Evolutionary conservation across 768 basidiomycete species (phyloP).

Genomic region (Tricholoma hemisulphureum): DNA sequence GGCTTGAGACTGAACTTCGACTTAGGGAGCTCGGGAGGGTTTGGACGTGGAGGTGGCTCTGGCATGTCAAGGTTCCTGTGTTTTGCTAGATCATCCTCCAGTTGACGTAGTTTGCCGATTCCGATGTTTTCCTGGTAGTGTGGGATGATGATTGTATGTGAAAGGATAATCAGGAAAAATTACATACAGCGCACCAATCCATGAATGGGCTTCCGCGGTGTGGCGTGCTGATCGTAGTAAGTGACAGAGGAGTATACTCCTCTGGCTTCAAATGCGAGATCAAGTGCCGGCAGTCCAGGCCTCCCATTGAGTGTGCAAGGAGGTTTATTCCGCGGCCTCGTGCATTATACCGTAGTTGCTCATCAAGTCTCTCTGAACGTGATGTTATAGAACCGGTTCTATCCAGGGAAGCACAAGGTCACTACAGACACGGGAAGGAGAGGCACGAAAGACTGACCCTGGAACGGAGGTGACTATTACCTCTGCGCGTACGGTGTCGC

Average conservation of each 20-base stretch:
- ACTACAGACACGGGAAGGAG: neutral
- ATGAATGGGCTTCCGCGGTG: conserved; percentile 98
- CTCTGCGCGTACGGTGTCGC: conserved; percentile 81
- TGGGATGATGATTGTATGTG: conserved; percentile 7
- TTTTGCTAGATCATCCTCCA: conserved; percentile 33
- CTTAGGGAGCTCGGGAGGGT: conserved; percentile 5
- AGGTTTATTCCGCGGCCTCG: conserved; percentile 85
- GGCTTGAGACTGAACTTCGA: conserved; percentile 17
- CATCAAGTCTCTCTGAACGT: conserved; percentile 74
- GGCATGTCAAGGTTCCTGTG: neutral
- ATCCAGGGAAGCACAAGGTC: neutral
- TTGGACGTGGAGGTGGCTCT: conserved; percentile 1
- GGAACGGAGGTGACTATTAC: conserved; percentile 97
- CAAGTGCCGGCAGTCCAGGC: conserved; percentile 90
- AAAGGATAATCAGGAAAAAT: neutral
- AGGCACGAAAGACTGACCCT: conserved; percentile 51
- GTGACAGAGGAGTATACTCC: conserved; percentile 80
- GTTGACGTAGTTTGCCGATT: conserved; percentile 64
- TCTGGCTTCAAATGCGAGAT: conserved; percentile 82
- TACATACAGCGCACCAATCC: conserved; percentile 93
- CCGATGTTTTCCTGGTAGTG: conserved; percentile 78
- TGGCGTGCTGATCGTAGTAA: conserved; percentile 90
- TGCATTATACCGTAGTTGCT: conserved; percentile 62
- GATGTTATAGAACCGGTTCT: conserved; percentile 90
- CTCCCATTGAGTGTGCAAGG: conserved; percentile 97